Base-by-base conservation (phyloP, 331 rosid genomes). In the Telfairia occidentalis region DNA sequence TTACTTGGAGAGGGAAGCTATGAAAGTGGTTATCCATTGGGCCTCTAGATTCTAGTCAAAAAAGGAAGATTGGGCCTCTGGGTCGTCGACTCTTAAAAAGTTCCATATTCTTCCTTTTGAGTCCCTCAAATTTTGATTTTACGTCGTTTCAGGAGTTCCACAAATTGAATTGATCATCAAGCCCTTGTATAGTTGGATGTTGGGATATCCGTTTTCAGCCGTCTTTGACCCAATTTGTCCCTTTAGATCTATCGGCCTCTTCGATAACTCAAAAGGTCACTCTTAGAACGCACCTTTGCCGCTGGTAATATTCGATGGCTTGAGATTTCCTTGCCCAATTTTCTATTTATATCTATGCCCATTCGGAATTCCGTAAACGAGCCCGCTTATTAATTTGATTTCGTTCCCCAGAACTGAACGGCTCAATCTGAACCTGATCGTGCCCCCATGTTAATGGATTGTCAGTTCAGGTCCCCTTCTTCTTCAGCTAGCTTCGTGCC, bases 371-470 rank as follows among this genome's bases (percentile, higher is more conserved):
- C 59, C 4, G 6, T 12, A 1, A 11, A 40, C 12, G 9, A 34
- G 1, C 7, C 49, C 64, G 12, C 53, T 73, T 72, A 3, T 37
- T 9, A 35, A 19, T 35, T 72, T 46, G 73, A 54, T 63, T 15
- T 48, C 7, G 23, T 40, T 74, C 66, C 49, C 73, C n/a, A n/a
- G n/a, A n/a, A n/a, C n/a, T n/a, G 30, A 35, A 8, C 52, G 73
- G 15, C 57, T 72, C 40, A 64, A 54, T 34, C 54, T 74, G 45
- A 28, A 34, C 81, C 40, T 69, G 34, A 19, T 11, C n/a, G n/a
- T 66, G 30, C 18, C 23, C 10, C 23, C 34, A 61, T 5, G 77
- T 76, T 76, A 84, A 92, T 92, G 98, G 96, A 96, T 66, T 69
- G 83, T 18, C 83, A 78, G 60, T 63, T 83, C 24, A 38, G 79